These are phyloP conservation scores for Dionaea muscipula DNA, from an alignment of 179 eudicot species.

Conservation along the genomic window DNA sequence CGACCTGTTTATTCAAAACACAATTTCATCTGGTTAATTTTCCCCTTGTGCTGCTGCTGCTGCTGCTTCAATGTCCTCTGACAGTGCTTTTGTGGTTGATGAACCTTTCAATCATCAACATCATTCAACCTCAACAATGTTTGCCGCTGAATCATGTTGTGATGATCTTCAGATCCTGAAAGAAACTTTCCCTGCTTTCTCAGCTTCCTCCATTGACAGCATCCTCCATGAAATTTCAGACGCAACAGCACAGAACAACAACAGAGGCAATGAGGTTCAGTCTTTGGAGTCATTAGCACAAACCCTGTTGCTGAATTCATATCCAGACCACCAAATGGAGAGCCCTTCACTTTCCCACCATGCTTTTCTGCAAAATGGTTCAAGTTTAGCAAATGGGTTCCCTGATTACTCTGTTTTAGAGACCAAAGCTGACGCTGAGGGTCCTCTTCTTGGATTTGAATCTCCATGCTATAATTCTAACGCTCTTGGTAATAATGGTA, in stretches of 20 bases:
- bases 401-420: slow-evolving; percentile 19
- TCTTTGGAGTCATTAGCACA: slow-evolving; percentile 39
- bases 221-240: slow-evolving; percentile 31
- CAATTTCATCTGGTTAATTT: too few species aligned
- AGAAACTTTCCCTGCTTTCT: too few species aligned
- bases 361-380: slow-evolving; percentile 16
- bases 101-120: slow-evolving; percentile 12
- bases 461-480: slow-evolving; percentile 13
- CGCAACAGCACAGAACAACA: slow-evolving; percentile 3
- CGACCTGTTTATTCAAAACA: too few species aligned
- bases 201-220: slow-evolving; percentile 42
- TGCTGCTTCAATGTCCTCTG: slow-evolving; percentile 49
- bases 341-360: slow-evolving; percentile 34
- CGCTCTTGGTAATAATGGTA: slow-evolving; percentile 14
- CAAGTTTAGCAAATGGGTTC: slow-evolving; percentile 18
- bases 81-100: slow-evolving; percentile 50
- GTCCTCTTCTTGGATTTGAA: slow-evolving; percentile 30
- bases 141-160: slow-evolving; percentile 9
- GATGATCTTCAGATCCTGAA: slow-evolving; percentile 13
- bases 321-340: slow-evolving; percentile 49
- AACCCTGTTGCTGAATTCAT: slow-evolving; percentile 39
- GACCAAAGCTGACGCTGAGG: slow-evolving; percentile 66
- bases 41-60: too few species aligned
- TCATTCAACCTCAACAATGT: slow-evolving; percentile 10
- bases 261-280: slow-evolving; percentile 23